phyloP scores from a whole-genome alignment of 495 filamentous ascomycete species.

The Annulohypoxylon maeteangense region DNA sequence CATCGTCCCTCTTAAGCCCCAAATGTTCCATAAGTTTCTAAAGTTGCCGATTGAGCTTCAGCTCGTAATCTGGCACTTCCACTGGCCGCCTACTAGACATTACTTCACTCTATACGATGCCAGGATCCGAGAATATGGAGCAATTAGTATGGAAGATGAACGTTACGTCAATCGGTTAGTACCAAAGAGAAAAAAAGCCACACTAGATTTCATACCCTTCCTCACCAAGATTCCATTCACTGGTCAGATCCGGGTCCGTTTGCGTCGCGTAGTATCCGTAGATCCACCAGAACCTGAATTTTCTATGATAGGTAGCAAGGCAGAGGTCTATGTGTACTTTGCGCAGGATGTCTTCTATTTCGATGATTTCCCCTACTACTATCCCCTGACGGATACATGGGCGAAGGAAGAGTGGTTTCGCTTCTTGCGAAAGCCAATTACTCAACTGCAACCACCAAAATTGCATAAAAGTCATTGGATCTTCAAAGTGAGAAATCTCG shows the following conservation, averaged over 20 bases:
- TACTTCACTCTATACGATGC: background rate
- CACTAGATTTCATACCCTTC: background rate
- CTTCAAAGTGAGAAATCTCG: constrained; percentile 1
- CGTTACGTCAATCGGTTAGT: background rate
- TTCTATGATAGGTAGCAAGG: background rate
- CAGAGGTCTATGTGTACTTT: constrained; percentile 7
- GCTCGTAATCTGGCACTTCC: constrained; percentile 15
- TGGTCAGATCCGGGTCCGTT: background rate
- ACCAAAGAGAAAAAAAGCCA: background rate
- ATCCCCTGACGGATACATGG: background rate
- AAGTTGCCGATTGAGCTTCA: constrained; percentile 17
- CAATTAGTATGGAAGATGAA: background rate
- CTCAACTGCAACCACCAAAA: background rate
- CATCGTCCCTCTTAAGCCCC: too few species aligned
- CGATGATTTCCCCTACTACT: background rate
- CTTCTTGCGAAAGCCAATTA: constrained; percentile 20
- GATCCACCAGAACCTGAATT: too few species aligned
- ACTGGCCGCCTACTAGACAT: constrained; percentile 1
- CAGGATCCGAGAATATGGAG: background rate
- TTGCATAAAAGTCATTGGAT: constrained; percentile 22
- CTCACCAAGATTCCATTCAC: background rate
- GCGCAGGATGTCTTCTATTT: constrained; percentile 19
- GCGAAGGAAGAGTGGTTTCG: constrained; percentile 5
- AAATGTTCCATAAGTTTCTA: background rate
- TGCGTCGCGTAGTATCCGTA: too few species aligned